These are phyloP conservation scores for Verticillium nubilum DNA, from an alignment of 2,329 filamentous ascomycete genomes.

Conservation along the genomic window DNA sequence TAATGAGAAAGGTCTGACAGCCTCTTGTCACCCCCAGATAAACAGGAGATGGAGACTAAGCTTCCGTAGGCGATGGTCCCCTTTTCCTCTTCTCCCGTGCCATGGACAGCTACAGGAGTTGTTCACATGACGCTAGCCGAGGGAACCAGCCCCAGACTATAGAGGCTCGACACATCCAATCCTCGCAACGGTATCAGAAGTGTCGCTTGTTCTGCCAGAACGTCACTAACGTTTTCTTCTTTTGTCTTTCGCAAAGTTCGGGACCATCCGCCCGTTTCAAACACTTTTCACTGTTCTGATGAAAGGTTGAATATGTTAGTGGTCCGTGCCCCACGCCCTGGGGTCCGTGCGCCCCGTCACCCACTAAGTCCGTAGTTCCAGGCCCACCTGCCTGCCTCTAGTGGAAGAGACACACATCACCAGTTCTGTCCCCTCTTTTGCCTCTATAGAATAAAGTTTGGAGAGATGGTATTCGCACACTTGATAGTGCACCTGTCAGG, in stretches of 20 bases:
- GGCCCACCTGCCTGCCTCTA: no score
- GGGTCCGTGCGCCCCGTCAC: no score
- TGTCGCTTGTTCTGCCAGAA: not conserved
- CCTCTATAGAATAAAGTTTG: no score
- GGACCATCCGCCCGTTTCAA: not conserved
- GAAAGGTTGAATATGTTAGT: no score
- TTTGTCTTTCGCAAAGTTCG: not conserved
- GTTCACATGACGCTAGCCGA: not conserved
- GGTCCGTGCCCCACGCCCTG: no score
- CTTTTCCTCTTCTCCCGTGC: slow-evolving; percentile 9
- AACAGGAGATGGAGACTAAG: not conserved
- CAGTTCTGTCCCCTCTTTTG: no score
- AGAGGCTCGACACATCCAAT: not conserved
- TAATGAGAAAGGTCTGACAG: slow-evolving; percentile 2
- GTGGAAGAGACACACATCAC: no score
- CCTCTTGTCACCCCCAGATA: not conserved
- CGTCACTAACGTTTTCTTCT: not conserved
- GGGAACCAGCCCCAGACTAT: slow-evolving; percentile 1
- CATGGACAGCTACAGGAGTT: slow-evolving; percentile 7
- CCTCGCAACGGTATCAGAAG: slow-evolving; percentile 3
- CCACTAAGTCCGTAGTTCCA: no score
- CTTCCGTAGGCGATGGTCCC: slow-evolving; percentile 1
- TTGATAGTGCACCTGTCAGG: no score
- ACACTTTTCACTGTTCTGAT: slow-evolving; percentile 2
- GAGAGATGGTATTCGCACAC: no score